Base-by-base conservation (phyloP, 805 yeast species). In the Kodamaea restingae region DNA sequence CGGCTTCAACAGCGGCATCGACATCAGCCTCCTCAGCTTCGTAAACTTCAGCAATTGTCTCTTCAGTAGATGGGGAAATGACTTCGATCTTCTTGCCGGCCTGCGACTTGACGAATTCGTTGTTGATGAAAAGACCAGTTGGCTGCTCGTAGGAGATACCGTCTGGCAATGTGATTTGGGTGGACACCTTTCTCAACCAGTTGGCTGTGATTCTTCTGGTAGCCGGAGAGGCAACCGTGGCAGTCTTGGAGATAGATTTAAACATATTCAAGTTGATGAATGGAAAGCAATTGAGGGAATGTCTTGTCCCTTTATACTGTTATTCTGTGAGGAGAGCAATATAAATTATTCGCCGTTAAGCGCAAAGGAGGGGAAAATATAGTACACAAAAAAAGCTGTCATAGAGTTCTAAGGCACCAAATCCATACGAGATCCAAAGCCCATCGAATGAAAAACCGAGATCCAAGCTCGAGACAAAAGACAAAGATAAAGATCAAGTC, bases 121-220 rank as follows among this genome's bases (percentile, higher is more conserved):
- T 86, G 70, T 87, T 83, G 61, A 90, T 87, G 73, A 86, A 90
- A 52, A 90, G 67, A 47, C 96, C 96, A 8, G 84, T 81, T 52
- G 96, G 96, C 67, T 85, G 95, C 37, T 77, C 71, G 56, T 82
- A 84, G 25, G 70, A 65, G 22, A 65, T 65, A 31, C 95, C 95
- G 53, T 83, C 84, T 47, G 95, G 95, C 50, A 80, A 65, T 7
- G 71, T 73, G 47, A 82, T 61, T 24, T 64, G 64, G 7, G 69
- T 67, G 3, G 73, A 46, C 50, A 69, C 58, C 7, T 15, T 20
- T 30, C 32, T 30, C 31, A 28, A 28, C 31, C 31, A 28, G 32
- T 30, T 30, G 20, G 20, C 21, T 30, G 18, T 28, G 31, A 12
- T 12, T 12, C 10, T 28, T 17, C 14, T 28, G 31, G 31, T 5